phyloP scores from a whole-genome alignment of 352 stramenopile species.

The Pythium phragmitis region DNA sequence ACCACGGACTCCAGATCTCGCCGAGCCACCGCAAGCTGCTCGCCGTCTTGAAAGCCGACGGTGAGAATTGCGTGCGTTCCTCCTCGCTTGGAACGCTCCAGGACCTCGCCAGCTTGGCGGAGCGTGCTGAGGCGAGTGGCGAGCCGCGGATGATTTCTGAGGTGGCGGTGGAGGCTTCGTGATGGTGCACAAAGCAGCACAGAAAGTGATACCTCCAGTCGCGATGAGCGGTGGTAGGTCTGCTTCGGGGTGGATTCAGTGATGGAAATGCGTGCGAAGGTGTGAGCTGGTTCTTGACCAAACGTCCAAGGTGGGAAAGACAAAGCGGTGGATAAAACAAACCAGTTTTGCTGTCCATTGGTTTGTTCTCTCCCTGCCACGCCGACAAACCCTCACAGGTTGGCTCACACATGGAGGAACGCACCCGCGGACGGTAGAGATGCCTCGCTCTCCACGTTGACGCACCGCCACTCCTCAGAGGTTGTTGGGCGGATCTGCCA shows the following conservation, averaged over 20 bases:
- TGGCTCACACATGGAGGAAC: neutral
- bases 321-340: conserved; percentile 5
- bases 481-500: neutral
- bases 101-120: conserved; percentile 15
- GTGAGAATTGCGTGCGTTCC: conserved; percentile 31
- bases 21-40: conserved; percentile 51
- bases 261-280: conserved; percentile 1
- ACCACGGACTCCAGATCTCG: conserved; percentile 35
- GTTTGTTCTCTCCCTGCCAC: neutral
- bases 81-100: conserved; percentile 47
- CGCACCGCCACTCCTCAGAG: too few species aligned
- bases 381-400: neutral
- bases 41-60: conserved; percentile 33
- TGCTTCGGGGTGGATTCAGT: neutral
- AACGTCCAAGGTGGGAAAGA: neutral
- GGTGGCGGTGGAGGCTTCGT: conserved; percentile 1
- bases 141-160: neutral
- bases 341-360: conserved; percentile 11
- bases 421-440: too few species aligned
- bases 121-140: neutral
- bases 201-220: neutral
- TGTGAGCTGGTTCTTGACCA: neutral
- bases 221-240: neutral
- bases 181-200: neutral
- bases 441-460: too few species aligned